A percentile compares a stretch with the other conserved stretches of the same genome.
Evolutionary conservation across 2,329 filamentous ascomycete species (phyloP).

Genomic region (Beauveria scarabaeidicola): DNA sequence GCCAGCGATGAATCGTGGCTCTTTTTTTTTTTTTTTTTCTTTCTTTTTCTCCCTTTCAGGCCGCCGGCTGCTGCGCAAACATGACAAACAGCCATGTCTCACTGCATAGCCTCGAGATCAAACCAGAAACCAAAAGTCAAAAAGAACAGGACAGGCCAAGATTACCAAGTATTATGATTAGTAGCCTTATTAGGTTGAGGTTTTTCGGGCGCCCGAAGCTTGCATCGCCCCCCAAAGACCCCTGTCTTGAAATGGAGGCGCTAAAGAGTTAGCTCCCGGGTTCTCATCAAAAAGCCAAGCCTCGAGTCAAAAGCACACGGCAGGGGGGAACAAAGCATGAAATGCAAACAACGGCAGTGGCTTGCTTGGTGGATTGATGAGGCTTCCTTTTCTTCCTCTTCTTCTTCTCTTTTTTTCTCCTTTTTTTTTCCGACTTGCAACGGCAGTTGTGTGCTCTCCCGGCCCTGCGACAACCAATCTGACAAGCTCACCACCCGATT

Average conservation of each 20-base stretch:
- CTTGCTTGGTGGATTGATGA: not conserved
- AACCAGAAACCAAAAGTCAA: no score
- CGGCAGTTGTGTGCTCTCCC: not conserved
- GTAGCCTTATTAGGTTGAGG: no score
- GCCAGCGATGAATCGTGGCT: no score
- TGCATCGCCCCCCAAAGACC: not conserved
- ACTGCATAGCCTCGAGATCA: no score
- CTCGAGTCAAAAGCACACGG: not conserved
- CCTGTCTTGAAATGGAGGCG: not conserved
- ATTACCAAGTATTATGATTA: no score
- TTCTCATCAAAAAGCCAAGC: slow-evolving; percentile 1
- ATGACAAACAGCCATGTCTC: no score
- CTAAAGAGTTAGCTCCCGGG: slow-evolving; percentile 2
- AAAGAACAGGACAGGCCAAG: no score
- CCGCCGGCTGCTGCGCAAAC: no score
- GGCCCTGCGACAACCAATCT: not conserved
- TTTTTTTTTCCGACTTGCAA: not conserved
- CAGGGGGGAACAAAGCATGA: not conserved
- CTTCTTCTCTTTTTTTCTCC: no score
- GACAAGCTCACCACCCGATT: not conserved
- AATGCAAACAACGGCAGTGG: not conserved
- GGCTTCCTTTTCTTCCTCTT: not conserved
- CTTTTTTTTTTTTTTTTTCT: no score
- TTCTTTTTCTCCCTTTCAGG: no score
- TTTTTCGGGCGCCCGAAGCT: not conserved